Evolutionary conservation across 345 rosid species (phyloP), one percentile per base, ranked within the genome.

Genomic region (Cochlearia excelsa): DNA sequence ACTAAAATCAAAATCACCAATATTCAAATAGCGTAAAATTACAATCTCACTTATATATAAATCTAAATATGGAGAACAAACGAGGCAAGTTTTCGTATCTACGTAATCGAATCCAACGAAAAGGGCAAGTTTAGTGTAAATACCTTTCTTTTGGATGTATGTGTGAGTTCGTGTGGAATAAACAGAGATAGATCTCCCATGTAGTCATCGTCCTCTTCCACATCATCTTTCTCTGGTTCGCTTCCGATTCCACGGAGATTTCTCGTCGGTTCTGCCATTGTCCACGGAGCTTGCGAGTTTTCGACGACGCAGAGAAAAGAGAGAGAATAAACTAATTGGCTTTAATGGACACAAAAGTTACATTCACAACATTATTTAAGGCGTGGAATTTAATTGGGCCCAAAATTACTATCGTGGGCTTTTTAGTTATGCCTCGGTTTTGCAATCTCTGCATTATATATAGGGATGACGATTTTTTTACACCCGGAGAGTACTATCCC

Each of bases 161-260:
- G 73, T 0, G 78, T 57, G 16, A 68, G 69, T 40, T 82, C 87
- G 0, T 79, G 75, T 45, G 90, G 84, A 57, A 93, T 67, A 55
- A 89, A 90, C 9, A 67, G 79, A 57, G 95, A 81, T 16, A 93
- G 79, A 71, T 93, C 94, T 26, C 89, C 97, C 97, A 89, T 89
- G 86, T 88, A 92, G 72, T 88, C 98, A 37, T 82, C 95, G 23
- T 68, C 84, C 26, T 63, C 79, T 38, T 68, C 84, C 26, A 60
- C 79, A 34, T 55, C 76, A 37, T 35, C 54, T 58, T 67, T 59
- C 30, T 69, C 11, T 57, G 49, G 30, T 70, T 51, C 42, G 0
- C 48, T 43, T 51, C 75, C 78, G 6, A 65, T 59, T 1, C 72
- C 60, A 51, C 40, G 45, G 35, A 64, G 64, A 41, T 67, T 65